These are phyloP conservation scores for Neocallimastix lanati DNA, from an alignment of 192 early-diverging fungal species.

Conservation along the genomic window DNA sequence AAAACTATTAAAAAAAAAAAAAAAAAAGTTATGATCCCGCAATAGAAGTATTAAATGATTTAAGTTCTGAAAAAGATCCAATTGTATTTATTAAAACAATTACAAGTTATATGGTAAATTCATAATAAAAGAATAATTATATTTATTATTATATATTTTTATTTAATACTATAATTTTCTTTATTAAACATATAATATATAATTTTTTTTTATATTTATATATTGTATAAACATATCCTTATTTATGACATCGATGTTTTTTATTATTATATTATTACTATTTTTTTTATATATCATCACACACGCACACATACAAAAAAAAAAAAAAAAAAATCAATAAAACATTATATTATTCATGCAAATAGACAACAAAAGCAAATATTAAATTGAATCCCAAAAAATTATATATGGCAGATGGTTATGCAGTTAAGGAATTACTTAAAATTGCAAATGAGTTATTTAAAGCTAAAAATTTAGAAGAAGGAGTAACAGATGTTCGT, in stretches of 20 bases:
- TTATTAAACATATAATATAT: too few relatives aligned
- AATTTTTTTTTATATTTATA: too few relatives aligned
- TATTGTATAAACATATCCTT: too few relatives aligned
- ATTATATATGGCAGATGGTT: slow-evolving; percentile 29
- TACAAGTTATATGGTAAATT: slow-evolving; percentile 19
- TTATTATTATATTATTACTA: too few relatives aligned
- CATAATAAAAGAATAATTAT: too few relatives aligned
- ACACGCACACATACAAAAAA: too few relatives aligned
- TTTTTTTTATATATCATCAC: too few relatives aligned
- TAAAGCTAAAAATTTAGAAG: slow-evolving; percentile 10
- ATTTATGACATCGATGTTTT: too few relatives aligned
- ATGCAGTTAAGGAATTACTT: slow-evolving; percentile 24
- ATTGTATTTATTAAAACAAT: slow-evolving; percentile 26
- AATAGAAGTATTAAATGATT: slow-evolving; percentile 17
- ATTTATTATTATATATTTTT: too few relatives aligned
- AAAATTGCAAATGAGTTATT: slow-evolving; percentile 22
- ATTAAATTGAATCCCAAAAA: slow-evolving; percentile 26
- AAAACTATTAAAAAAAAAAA: not conserved
- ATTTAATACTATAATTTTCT: too few relatives aligned
- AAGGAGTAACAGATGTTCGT: slow-evolving; percentile 9
- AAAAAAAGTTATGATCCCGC: slow-evolving; percentile 22
- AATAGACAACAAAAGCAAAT: slow-evolving; percentile 25
- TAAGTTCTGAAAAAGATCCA: slow-evolving; percentile 23
- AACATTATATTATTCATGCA: too few relatives aligned
- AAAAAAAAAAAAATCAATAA: too few relatives aligned